Base-by-base conservation (phyloP, 2,329 filamentous ascomycete genomes). In the Pseudofabraea citricarpa region DNA sequence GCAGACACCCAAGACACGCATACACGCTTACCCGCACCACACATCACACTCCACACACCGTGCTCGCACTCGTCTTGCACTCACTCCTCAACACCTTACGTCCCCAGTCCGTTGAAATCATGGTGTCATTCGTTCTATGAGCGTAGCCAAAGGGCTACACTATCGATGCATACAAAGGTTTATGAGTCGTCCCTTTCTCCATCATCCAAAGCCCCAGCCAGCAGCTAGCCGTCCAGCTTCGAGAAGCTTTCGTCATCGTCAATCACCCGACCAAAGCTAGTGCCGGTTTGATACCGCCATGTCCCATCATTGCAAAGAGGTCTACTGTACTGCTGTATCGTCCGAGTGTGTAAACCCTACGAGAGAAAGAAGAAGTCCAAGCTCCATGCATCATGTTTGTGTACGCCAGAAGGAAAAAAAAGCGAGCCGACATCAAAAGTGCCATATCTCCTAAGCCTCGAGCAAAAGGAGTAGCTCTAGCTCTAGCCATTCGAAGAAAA, bases 381-480 rank as follows among this genome's bases (percentile, higher is more conserved):
- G 37, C 26, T 36, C 43, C 45, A 48, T 48, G 46, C 43, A 48
- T 38, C 37, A 38, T 19, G n/a, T 15, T 38, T 20, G 33, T 18
- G 29, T 40, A 41, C 40, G 43, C 43, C 44, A 40, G 21, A 42
- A 38, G 12, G 15, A n/a, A 37, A 35, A 37, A 32, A 32, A 32
- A 32, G 29, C 29, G 29, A 32, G n/a, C 29, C 15, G 29, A 5
- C 29, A 36, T n/a, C 21, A 37, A 29, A 47, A 37, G 33, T 36
- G 37, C 48, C 44, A 43, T 41, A 47, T 44, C 45, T 44, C 41
- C 35, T 31, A 31, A 45, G 36, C 49, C 49, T 29, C 45, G 41
- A 44, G n/a, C 21, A 36, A n/a, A 32, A 42, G 24, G 40, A 29
- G 20, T 19, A 36, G 13, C 27, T 5, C 4, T 31, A 15, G 27